Conservation (phyloP, 371 early-diverging fungal species). For the Haplosporangium sp. region DNA sequence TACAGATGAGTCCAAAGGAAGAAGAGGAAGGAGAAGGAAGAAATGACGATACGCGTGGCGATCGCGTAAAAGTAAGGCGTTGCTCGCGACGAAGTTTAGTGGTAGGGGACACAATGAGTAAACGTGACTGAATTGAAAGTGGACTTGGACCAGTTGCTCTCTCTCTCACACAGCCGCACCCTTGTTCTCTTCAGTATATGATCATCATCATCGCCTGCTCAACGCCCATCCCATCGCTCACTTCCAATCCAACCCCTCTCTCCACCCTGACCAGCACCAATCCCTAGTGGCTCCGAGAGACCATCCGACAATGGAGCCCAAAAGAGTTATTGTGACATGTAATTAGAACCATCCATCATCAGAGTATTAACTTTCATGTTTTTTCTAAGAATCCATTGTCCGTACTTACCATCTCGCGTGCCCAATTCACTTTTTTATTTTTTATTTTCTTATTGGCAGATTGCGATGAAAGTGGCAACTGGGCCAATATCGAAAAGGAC, state of each 20-base stretch:
- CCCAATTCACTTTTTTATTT: background rate
- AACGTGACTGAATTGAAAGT: no score
- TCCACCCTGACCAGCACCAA: no score
- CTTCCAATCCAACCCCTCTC: background rate
- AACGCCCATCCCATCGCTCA: background rate
- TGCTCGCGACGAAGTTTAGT: no score
- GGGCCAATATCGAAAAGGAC: conserved; percentile 79
- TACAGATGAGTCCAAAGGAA: background rate
- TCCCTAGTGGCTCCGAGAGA: no score
- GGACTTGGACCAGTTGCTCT: background rate
- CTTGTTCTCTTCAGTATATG: background rate
- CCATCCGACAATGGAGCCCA: conserved; percentile 30
- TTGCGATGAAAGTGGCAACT: conserved; percentile 81
- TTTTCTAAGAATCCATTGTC: background rate
- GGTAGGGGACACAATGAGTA: no score
- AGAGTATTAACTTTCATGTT: background rate
- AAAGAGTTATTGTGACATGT: conserved; percentile 53
- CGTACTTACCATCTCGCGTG: background rate
- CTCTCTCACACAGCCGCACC: background rate
- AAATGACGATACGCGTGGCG: background rate
- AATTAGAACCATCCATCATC: conserved; percentile 6
- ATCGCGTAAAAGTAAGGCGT: no score
- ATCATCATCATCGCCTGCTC: background rate
- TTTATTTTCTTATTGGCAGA: conserved; percentile 54
- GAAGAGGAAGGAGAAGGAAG: background rate